Evolutionary conservation across 2,329 filamentous ascomycete genomes (phyloP).

Genomic region (Trichoderma afroharzianum): DNA sequence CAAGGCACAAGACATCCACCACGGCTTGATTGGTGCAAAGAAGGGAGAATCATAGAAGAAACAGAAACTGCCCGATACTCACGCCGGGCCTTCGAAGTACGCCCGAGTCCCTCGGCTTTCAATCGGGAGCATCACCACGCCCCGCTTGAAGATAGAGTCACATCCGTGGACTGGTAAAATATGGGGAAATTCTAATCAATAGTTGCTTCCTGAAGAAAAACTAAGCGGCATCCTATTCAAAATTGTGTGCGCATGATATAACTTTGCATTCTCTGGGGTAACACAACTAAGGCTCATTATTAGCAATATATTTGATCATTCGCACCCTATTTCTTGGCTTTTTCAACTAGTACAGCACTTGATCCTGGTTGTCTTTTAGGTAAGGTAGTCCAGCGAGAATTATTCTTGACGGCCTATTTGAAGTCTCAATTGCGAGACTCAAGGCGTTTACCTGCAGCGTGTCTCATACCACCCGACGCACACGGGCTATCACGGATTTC

Average conservation of each 20-base stretch:
- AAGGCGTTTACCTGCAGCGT: neutral
- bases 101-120: neutral
- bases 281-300: neutral
- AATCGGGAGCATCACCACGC: neutral
- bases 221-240: neutral
- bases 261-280: neutral
- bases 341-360: neutral
- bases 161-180: neutral
- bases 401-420: neutral
- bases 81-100: neutral
- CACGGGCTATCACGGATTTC: neutral
- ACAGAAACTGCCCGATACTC: neutral
- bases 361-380: neutral
- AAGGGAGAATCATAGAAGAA: neutral
- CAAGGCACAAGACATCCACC: neutral
- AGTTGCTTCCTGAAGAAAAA: neutral
- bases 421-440: neutral
- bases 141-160: neutral
- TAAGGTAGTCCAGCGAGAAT: neutral
- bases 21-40: neutral
- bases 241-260: neutral
- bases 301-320: neutral
- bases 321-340: neutral
- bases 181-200: neutral
- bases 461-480: neutral